Base-by-base conservation (phyloP, 2,329 filamentous ascomycete genomes). In the Xylaria sp. region DNA sequence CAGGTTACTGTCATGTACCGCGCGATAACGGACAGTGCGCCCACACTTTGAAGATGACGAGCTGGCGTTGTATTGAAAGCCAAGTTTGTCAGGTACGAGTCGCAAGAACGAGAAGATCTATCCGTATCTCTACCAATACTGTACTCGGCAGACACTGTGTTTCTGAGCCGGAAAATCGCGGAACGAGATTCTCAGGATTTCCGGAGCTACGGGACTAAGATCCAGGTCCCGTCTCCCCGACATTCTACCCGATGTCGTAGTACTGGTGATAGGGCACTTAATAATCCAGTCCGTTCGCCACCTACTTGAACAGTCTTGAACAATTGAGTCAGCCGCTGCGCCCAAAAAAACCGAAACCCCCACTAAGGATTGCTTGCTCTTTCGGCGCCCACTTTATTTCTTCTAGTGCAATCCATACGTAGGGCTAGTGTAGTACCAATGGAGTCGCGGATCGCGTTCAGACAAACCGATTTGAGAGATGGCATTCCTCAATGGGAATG, bases 21-120 rank as follows among this genome's bases (percentile, higher is more conserved):
- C 62, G 65, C 65, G 68, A 65, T 70, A 68, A 68, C 68, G 68
- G 68, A 70, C 68, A 70, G 68, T 68, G 65, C 58, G 57, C 50
- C 20, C 41, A 30, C 39, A 28, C 43, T 23, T 20, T 8, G 7
- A 45, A 23, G 15, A 58, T 56, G 25, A 36, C 28, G 53, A 34
- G 48, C 41, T 50, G 30, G 46, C 46, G 41, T 25, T 25, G 66
- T 57, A 9, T 36, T 39, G 23, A n/a, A 34, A 57, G 34, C 32
- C 55, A 7, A 23, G 5, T 28, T 20, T 45, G 10, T 28, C 36
- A n/a, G 32, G 4, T 30, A 32, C 30, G 48, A 65, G 50, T 32
- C 12, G 28, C 48, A 43, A 48, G 15, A 13, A 56, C 34, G 25
- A 46, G 60, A 39, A 23, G 41, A 52, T 36, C 43, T 20, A 20